A percentile compares a stretch with the other conserved stretches of the same genome.
phyloP scores from a whole-genome alignment of 768 basidiomycete genomes.

The Russula olivacea region DNA sequence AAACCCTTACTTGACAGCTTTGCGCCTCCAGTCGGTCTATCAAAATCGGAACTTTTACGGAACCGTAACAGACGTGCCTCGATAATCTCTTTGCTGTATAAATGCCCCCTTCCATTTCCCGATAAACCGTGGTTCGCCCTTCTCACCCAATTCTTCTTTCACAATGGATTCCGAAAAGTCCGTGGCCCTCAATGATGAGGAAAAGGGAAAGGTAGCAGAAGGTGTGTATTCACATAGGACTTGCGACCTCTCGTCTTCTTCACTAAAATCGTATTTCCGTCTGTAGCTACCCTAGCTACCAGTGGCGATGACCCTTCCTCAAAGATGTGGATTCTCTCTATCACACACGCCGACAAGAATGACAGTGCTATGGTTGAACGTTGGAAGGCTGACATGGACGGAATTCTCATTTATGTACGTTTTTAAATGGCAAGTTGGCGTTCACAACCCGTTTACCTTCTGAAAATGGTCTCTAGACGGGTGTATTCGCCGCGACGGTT shows the following conservation, averaged over 20 bases:
- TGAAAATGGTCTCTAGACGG: slow-evolving; percentile 4
- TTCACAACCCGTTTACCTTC: neutral
- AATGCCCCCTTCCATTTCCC: neutral
- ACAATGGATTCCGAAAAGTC: slow-evolving; percentile 6
- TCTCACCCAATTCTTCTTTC: neutral
- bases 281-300: neutral
- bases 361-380: slow-evolving; percentile 10
- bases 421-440: neutral
- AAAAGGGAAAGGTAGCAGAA: neutral
- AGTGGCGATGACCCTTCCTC: slow-evolving; percentile 3
- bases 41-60: neutral
- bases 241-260: too few species aligned
- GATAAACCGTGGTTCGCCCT: neutral
- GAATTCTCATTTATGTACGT: slow-evolving; percentile 23
- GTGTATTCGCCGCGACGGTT: slow-evolving; percentile 22
- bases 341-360: neutral
- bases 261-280: neutral
- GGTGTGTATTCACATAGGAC: neutral
- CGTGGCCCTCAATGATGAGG: neutral
- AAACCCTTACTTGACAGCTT: too few species aligned
- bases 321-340: slow-evolving; percentile 21
- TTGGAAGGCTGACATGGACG: slow-evolving; percentile 20
- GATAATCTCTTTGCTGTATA: neutral
- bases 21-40: neutral
- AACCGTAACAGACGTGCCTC: neutral